A percentile compares a stretch with the other conserved stretches of the same genome.
phyloP scores from a whole-genome alignment of 129 eudicot species.

The Pittosporum tobira region DNA sequence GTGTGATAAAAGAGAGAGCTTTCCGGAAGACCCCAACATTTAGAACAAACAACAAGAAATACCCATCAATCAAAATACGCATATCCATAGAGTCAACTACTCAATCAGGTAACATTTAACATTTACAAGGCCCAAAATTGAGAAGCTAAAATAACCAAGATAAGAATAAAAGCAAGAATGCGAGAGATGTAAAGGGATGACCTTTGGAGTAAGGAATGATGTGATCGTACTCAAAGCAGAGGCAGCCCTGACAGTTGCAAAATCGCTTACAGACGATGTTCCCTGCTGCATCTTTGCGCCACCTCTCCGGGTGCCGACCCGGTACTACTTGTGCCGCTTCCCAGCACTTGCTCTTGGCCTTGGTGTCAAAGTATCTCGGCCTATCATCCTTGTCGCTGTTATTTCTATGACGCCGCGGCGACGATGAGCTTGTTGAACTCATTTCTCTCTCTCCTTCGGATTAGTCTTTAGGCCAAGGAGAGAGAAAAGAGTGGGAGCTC shows the following conservation, averaged over 20 bases:
- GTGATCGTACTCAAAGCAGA: slow-evolving; percentile 97
- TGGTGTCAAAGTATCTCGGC: slow-evolving; percentile 60
- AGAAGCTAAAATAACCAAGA: neutral
- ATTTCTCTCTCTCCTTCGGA: slow-evolving; percentile 3
- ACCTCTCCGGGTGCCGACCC: slow-evolving; percentile 92
- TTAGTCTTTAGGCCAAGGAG: neutral
- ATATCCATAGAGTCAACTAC: neutral
- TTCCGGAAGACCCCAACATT: neutral
- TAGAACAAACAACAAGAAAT: neutral
- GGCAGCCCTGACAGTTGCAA: slow-evolving; percentile 84
- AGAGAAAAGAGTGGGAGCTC: neutral
- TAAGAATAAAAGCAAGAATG: slow-evolving; percentile 2
- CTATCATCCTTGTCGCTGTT: slow-evolving; percentile 35
- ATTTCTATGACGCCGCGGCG: slow-evolving; percentile 23
- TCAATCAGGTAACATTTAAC: neutral
- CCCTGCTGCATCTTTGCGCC: slow-evolving; percentile 95
- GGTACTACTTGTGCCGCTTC: slow-evolving; percentile 56
- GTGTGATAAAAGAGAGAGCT: neutral
- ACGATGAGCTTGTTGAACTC: slow-evolving; percentile 24
- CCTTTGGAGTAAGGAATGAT: slow-evolving; percentile 94
- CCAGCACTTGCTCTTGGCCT: slow-evolving; percentile 66
- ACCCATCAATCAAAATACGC: neutral
- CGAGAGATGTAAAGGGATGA: slow-evolving; percentile 14
- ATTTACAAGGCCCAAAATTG: neutral
- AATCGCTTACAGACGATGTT: slow-evolving; percentile 90